phyloP scores from a whole-genome alignment of 78 protist species.

The Dictyostelium citrinum region DNA sequence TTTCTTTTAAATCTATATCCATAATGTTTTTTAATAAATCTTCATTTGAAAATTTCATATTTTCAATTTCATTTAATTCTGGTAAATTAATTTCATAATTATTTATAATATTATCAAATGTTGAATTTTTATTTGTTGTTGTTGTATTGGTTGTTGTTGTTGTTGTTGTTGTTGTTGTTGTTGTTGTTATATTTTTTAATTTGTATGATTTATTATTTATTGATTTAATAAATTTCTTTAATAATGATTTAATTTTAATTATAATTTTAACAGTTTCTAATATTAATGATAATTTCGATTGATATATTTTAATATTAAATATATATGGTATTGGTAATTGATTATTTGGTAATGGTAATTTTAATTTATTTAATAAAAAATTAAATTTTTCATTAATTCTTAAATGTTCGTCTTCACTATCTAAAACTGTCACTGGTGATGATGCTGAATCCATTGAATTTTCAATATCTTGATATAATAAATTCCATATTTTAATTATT shows the following conservation, averaged over 20 bases:
- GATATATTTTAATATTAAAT: background rate
- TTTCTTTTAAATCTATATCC: background rate
- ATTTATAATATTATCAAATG: background rate
- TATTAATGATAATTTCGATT: background rate
- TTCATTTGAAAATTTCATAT: background rate
- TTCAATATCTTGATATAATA: background rate
- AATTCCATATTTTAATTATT: background rate
- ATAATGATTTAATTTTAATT: background rate
- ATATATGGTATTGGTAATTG: background rate
- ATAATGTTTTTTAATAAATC: background rate
- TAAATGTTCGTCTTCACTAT: background rate
- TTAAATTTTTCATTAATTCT: background rate
- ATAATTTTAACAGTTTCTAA: background rate
- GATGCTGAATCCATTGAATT: background rate
- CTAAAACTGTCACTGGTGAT: background rate
- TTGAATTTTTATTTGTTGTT: background rate
- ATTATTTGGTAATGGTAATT: background rate
- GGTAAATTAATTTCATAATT: background rate
- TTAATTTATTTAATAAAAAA: background rate
- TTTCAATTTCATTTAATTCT: background rate
- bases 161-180: too few relatives aligned
- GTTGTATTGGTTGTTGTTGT: too few relatives aligned
- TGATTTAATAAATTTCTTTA: background rate
- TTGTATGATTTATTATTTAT: background rate
- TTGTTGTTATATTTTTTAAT: background rate